Conservation (phyloP, 2,329 filamentous ascomycete genomes). For the Myriosclerotinia duriaeana region DNA sequence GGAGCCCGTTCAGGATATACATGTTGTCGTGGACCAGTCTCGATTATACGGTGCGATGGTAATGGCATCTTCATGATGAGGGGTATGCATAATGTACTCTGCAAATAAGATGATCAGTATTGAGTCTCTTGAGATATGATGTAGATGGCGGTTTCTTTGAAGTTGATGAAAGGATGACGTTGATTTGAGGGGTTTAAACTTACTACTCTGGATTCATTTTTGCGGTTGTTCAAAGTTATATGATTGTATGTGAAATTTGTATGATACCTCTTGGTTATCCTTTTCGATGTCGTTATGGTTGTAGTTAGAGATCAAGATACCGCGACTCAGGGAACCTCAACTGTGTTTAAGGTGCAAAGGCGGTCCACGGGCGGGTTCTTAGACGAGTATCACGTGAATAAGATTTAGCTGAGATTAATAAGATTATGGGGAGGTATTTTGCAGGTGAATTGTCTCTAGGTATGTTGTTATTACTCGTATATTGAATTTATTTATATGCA, state of each 20-base stretch:
- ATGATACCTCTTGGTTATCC: constrained; percentile 17
- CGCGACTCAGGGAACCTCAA: constrained; percentile 20
- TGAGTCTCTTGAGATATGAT: constrained; percentile 3
- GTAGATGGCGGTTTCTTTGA: constrained; percentile 25
- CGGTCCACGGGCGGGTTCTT: constrained; percentile 21
- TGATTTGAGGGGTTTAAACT: constrained; percentile 43
- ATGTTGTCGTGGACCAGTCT: constrained; percentile 23
- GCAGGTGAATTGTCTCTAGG: not conserved
- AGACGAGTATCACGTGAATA: constrained; percentile 23
- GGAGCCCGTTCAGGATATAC: constrained; percentile 16
- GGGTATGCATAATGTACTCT: constrained; percentile 16
- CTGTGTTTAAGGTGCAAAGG: constrained; percentile 25
- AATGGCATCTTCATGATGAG: constrained; percentile 11
- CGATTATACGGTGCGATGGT: not conserved
- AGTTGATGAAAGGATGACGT: constrained; percentile 23
- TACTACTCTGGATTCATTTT: constrained; percentile 94
- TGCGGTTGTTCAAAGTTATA: constrained; percentile 33
- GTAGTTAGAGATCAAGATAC: constrained; percentile 21
- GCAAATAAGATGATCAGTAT: constrained; percentile 14
- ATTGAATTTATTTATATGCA: no score
- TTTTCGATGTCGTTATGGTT: constrained; percentile 15
- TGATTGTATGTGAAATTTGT: not conserved
- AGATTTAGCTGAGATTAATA: no score
- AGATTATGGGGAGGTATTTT: no score
- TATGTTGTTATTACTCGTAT: no score